phyloP scores from a whole-genome alignment of 2,329 filamentous ascomycete genomes.

The Aspergillus latus region DNA sequence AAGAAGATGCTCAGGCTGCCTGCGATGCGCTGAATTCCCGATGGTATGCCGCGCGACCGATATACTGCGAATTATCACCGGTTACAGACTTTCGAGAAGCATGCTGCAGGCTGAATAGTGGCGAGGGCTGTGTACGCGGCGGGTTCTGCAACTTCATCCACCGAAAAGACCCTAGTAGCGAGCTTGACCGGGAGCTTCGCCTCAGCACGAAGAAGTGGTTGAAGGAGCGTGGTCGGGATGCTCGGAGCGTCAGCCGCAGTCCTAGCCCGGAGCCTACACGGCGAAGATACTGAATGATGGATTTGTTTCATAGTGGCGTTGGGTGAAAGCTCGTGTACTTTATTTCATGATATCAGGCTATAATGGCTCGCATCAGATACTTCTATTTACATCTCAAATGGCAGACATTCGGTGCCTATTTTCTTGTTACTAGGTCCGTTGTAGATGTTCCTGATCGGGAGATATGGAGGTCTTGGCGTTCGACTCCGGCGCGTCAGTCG shows the following conservation, averaged over 20 bases:
- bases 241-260: constrained; percentile 76
- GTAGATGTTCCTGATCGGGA: background rate
- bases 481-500: constrained; percentile 14
- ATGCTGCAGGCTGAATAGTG: constrained; percentile 89
- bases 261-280: constrained; percentile 82
- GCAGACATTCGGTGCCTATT: too few relatives aligned
- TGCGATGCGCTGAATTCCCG: constrained; percentile 92
- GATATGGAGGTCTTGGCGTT: constrained; percentile 16
- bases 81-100: constrained; percentile 98
- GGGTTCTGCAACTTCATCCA: constrained; percentile 99
- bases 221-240: constrained; percentile 77
- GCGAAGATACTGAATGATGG: constrained; percentile 61
- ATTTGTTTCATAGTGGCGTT: constrained; percentile 22
- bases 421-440: background rate
- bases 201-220: constrained; percentile 96
- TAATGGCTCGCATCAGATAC: constrained; percentile 6
- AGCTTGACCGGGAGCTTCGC: constrained; percentile 83
- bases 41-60: constrained; percentile 95
- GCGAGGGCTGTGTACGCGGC: constrained; percentile 91
- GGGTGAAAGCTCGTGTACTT: constrained; percentile 22
- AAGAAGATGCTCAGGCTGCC: constrained; percentile 89
- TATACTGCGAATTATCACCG: constrained; percentile 96
- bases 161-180: constrained; percentile 86
- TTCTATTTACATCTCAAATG: too few relatives aligned
- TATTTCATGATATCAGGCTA: constrained; percentile 32